Base-by-base conservation (phyloP, 1,139 yeast genomes). In the Pichia sp. region DNA sequence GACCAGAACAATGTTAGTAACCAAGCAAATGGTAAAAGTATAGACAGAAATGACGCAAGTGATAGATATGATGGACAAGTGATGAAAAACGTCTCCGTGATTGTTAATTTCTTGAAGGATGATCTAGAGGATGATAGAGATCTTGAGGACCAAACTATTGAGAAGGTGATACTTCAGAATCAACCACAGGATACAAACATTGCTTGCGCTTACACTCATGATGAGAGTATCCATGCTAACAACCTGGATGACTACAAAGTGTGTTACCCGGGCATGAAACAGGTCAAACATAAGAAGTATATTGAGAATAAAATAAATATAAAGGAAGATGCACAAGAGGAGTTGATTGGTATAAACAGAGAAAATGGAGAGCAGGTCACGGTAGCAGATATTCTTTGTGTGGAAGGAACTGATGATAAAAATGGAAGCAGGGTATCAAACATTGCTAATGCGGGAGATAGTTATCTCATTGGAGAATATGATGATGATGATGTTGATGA, bases 81-180 rank as follows among this genome's bases (percentile, higher is more conserved):
- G 81, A 78, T 52, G 72, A 81, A 7, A 63, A 77, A 47, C 37
- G 33, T 42, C 6, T 40, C 43, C 4, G 31, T 37, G 12, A 42
- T 44, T 16, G 39, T 35, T 22, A 42, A 37, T 32, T 44, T 42
- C 30, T 14, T 42, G 6, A 30, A 41, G 16, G 48, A 44, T 39
- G 48, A 44, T 34, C 29, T 42, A 9, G 46, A 44, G 24, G 48
- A 44, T 35, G 46, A 39, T 30, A 39, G 42, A 30, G 63, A 72
- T 14, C 60, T 73, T 38, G 81, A 74, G 45, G 69, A 66, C 24
- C 80, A 75, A 45, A 70, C 77, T 0, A 52, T 66, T 37, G 67
- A 60, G 30, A 67, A 61, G 18, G 57, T 66, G 9, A 43, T 35
- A 2, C 43, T 38, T 21, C 47, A 44, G 26, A 33, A 37, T 21